Percentiles rank a stretch among this genome's conserved stretches.
phyloP scores from a whole-genome alignment of 202 grass and related monocot genomes.

The Musa balbisiana region DNA sequence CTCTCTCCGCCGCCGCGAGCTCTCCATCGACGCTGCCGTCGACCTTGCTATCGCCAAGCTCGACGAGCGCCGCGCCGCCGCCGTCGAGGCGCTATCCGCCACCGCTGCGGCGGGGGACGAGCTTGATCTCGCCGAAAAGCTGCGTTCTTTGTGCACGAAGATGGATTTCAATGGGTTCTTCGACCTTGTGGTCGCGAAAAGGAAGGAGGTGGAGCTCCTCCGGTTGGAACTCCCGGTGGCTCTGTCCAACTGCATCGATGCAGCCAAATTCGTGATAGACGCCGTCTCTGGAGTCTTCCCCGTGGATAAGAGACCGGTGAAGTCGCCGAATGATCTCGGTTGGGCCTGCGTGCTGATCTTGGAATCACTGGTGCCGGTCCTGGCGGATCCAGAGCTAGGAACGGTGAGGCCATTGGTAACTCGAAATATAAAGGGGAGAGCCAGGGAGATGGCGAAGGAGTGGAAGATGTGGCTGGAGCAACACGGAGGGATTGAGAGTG shows the following conservation, averaged over 20 bases:
- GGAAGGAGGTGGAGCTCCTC: slow-evolving; percentile 65
- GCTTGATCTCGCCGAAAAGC: slow-evolving; percentile 21
- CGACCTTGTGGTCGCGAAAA: slow-evolving; percentile 48
- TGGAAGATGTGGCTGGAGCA: slow-evolving; percentile 56
- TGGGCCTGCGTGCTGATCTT: slow-evolving; percentile 75
- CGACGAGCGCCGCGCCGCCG: slow-evolving; percentile 30
- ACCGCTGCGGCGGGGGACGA: neutral
- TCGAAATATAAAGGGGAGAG: slow-evolving; percentile 31
- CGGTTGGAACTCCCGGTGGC: slow-evolving; percentile 45
- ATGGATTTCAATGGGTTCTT: slow-evolving; percentile 53
- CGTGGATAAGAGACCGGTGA: slow-evolving; percentile 42
- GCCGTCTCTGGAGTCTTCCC: slow-evolving; percentile 62
- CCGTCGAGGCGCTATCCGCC: slow-evolving; percentile 5
- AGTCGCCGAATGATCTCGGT: slow-evolving; percentile 49
- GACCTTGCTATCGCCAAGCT: slow-evolving; percentile 39
- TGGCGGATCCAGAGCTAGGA: slow-evolving; percentile 63
- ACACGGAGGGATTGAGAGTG: slow-evolving; percentile 59
- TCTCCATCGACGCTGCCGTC: slow-evolving; percentile 50
- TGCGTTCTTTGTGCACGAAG: slow-evolving; percentile 40
- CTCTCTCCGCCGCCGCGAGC: slow-evolving; percentile 51
- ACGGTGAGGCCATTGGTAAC: slow-evolving; percentile 43
- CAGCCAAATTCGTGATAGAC: slow-evolving; percentile 59
- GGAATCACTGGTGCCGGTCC: slow-evolving; percentile 49
- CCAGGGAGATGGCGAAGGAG: slow-evolving; percentile 46
- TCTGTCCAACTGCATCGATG: slow-evolving; percentile 62